Conservation (phyloP, 1,284 basidiomycete genomes). For the Microbotryomycetes sp. region DNA sequence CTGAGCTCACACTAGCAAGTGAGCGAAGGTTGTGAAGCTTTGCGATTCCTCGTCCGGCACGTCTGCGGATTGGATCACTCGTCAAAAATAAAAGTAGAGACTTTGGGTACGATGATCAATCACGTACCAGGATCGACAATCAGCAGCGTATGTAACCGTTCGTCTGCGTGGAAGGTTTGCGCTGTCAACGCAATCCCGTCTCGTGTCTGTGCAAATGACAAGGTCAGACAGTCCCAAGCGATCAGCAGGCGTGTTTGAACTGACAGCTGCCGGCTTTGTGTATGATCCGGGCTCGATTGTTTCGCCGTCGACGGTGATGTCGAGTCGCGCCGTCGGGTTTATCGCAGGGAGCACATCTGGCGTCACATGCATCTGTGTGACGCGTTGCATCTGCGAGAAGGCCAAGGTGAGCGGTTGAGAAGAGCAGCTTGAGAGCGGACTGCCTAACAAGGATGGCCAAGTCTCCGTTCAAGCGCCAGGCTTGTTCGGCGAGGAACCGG, state of each 20-base stretch:
- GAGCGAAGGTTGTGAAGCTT: conserved; percentile 65
- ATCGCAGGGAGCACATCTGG: conserved; percentile 75
- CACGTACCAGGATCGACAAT: conserved; percentile 84
- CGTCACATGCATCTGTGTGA: conserved; percentile 80
- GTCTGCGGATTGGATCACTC: conserved; percentile 47
- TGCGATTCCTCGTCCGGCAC: conserved; percentile 62
- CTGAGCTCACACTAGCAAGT: conserved; percentile 70
- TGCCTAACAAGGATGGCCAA: conserved; percentile 69
- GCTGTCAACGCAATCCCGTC: conserved; percentile 57
- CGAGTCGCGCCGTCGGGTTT: conserved; percentile 65
- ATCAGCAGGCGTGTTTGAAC: conserved; percentile 22
- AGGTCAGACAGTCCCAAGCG: conserved; percentile 28
- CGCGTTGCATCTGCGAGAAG: conserved; percentile 68
- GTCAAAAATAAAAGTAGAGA: background rate
- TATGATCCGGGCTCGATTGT: conserved; percentile 65
- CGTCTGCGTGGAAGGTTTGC: conserved; percentile 70
- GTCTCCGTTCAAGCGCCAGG: conserved; percentile 75
- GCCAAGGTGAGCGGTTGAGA: background rate
- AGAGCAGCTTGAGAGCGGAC: background rate
- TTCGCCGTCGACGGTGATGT: conserved; percentile 52
- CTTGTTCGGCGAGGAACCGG: conserved; percentile 69
- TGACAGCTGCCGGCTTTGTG: conserved; percentile 56
- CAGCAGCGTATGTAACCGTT: conserved; percentile 75
- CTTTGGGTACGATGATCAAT: background rate
- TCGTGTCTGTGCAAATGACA: conserved; percentile 50